A percentile compares a stretch with the other conserved stretches of the same genome.
Evolutionary conservation across 2,329 filamentous ascomycete genomes (phyloP).

Genomic region (Cladosporium phlei): DNA sequence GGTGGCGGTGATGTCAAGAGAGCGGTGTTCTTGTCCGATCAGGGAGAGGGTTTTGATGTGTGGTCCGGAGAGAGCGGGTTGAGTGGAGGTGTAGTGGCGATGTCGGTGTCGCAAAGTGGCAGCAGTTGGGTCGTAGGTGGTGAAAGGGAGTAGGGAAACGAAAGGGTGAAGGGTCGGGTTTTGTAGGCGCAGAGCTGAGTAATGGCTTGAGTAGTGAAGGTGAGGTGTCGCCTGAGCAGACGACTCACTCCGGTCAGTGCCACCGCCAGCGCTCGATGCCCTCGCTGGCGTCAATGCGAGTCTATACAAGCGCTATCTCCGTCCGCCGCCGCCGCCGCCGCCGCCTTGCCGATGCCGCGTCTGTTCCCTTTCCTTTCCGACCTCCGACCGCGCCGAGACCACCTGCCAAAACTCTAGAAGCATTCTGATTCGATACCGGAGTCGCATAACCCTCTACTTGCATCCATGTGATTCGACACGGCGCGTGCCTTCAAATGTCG

Average conservation of each 20-base stretch:
- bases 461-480: too few relatives aligned
- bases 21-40: background rate
- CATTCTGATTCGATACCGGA: background rate
- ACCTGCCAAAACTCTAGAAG: too few relatives aligned
- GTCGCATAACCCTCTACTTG: too few relatives aligned
- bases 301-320: too few relatives aligned
- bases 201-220: slow-evolving; percentile 3
- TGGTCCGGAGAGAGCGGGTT: background rate
- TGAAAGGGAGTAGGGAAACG: background rate
- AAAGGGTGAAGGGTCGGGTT: slow-evolving; percentile 1
- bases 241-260: background rate
- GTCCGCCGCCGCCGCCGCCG: background rate
- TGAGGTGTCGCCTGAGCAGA: slow-evolving; percentile 8
- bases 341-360: background rate
- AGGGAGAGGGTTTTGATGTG: background rate
- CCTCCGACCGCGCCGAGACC: too few relatives aligned
- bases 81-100: background rate
- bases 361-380: too few relatives aligned
- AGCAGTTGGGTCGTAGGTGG: slow-evolving; percentile 5
- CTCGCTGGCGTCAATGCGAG: too few relatives aligned
- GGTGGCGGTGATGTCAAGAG: background rate
- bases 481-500: too few relatives aligned
- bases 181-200: slow-evolving; percentile 7
- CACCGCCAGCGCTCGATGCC: background rate
- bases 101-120: slow-evolving; percentile 4